A percentile compares a stretch with the other conserved stretches of the same genome.
Evolutionary conservation across 495 filamentous ascomycete species (phyloP).

Genomic region (Articulospora tetracladia): DNA sequence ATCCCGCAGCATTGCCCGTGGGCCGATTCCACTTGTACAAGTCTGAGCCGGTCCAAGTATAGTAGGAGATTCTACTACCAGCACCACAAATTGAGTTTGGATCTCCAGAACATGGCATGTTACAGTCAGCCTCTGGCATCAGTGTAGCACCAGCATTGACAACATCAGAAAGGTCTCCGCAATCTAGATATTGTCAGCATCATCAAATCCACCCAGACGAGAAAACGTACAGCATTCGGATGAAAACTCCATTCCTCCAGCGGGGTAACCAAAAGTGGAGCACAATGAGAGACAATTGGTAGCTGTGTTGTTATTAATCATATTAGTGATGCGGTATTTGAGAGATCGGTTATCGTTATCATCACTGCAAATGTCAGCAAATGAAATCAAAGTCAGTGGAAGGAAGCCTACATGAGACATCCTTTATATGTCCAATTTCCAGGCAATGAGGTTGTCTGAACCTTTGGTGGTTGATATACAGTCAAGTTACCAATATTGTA

Average conservation of each 20-base stretch:
- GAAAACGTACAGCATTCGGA: constrained; percentile 30
- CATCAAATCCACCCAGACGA: not conserved
- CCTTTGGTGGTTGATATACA: constrained; percentile 21
- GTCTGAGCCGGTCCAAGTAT: constrained; percentile 22
- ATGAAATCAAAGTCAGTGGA: not conserved
- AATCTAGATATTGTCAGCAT: not conserved
- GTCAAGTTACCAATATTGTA: constrained; percentile 32
- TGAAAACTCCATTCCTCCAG: constrained; percentile 40
- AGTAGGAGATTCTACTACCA: constrained; percentile 35
- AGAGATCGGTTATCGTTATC: not conserved
- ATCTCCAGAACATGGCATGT: constrained; percentile 43
- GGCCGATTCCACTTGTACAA: constrained; percentile 30
- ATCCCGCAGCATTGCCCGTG: constrained; percentile 46
- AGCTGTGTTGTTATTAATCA: constrained; percentile 4
- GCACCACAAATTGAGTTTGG: constrained; percentile 50
- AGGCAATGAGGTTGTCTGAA: constrained; percentile 16
- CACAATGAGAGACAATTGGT: constrained; percentile 33
- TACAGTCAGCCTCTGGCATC: constrained; percentile 49
- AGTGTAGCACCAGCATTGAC: not conserved
- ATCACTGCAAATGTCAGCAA: not conserved
- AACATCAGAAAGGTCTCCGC: constrained; percentile 1
- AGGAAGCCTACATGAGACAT: constrained; percentile 2
- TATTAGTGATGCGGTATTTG: constrained; percentile 5
- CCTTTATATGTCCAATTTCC: constrained; percentile 18
- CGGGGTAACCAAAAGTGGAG: constrained; percentile 32